Evolutionary conservation across 257 asterid genomes (phyloP).

Genomic region (Solanum habrochaites): DNA sequence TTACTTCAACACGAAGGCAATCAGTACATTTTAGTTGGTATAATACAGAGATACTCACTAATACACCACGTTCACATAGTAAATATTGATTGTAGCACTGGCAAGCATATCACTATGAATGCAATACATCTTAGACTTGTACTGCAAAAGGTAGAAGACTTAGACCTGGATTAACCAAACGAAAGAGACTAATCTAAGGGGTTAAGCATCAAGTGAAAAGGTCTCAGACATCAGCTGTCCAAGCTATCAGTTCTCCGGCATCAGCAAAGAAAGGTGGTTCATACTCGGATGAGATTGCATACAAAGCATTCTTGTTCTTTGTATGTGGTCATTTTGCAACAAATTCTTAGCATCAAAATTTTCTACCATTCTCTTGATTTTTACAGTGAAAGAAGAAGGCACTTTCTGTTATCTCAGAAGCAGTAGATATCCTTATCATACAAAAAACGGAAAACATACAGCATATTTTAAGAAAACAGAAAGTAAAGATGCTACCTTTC

Average conservation of each 20-base stretch:
- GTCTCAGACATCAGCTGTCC: background rate
- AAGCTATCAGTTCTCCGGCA: background rate
- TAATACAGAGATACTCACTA: background rate
- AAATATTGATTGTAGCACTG: background rate
- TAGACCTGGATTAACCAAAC: background rate
- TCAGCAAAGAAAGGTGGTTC: background rate
- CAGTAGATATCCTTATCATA: background rate
- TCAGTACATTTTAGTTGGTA: background rate
- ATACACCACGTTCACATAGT: background rate
- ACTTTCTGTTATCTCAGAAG: background rate
- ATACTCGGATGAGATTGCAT: background rate
- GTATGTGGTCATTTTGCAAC: background rate
- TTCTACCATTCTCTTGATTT: background rate
- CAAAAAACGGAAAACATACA: background rate
- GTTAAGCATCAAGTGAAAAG: background rate
- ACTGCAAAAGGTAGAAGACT: background rate
- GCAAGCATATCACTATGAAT: background rate
- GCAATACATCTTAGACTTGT: background rate
- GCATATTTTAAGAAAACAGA: background rate
- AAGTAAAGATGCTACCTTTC: conserved; percentile 23
- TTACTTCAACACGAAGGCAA: background rate
- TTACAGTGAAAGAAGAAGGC: background rate
- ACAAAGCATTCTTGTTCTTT: background rate
- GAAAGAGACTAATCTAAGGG: background rate
- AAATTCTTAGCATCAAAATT: background rate